Evolutionary conservation across 768 basidiomycete genomes (phyloP).

Genomic region (Lanmaoa rubissima): DNA sequence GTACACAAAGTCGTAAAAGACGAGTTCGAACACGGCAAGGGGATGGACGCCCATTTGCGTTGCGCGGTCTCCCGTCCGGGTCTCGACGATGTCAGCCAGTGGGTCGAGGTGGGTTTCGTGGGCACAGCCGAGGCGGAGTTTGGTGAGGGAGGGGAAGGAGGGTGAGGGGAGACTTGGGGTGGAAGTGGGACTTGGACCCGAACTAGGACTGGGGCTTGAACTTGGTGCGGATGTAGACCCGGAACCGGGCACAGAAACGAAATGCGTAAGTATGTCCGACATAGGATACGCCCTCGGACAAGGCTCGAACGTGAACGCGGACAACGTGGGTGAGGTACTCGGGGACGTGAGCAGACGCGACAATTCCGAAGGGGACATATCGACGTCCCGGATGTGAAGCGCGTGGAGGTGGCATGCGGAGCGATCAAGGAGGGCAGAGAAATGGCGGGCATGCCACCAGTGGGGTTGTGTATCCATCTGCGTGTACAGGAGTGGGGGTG

Average conservation of each 20-base stretch:
- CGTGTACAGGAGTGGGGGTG: neutral
- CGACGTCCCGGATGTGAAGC: slow-evolving; percentile 20
- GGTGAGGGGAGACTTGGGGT: neutral
- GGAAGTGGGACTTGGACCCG: neutral
- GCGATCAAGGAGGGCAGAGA: slow-evolving; percentile 23
- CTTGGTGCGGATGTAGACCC: neutral
- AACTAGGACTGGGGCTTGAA: neutral
- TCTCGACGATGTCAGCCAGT: slow-evolving; percentile 18
- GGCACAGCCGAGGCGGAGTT: slow-evolving; percentile 23
- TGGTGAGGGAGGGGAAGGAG: slow-evolving; percentile 15
- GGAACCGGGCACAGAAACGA: neutral
- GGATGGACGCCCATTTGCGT: slow-evolving; percentile 4
- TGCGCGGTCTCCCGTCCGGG: slow-evolving; percentile 17
- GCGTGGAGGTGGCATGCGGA: slow-evolving; percentile 20
- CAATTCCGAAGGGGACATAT: slow-evolving; percentile 24
- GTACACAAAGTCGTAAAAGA: slow-evolving; percentile 25
- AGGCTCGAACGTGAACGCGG: slow-evolving; percentile 25
- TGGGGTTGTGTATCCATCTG: neutral
- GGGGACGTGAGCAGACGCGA: slow-evolving; percentile 19
- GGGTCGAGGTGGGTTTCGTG: slow-evolving; percentile 18
- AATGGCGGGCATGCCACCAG: slow-evolving; percentile 25
- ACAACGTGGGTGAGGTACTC: slow-evolving; percentile 14
- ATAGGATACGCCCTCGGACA: slow-evolving; percentile 18
- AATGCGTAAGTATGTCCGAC: slow-evolving; percentile 17
- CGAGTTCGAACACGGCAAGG: slow-evolving; percentile 20